These are phyloP conservation scores for Cladosporium sp. DNA, from an alignment of 2,329 filamentous ascomycete genomes.

Conservation along the genomic window DNA sequence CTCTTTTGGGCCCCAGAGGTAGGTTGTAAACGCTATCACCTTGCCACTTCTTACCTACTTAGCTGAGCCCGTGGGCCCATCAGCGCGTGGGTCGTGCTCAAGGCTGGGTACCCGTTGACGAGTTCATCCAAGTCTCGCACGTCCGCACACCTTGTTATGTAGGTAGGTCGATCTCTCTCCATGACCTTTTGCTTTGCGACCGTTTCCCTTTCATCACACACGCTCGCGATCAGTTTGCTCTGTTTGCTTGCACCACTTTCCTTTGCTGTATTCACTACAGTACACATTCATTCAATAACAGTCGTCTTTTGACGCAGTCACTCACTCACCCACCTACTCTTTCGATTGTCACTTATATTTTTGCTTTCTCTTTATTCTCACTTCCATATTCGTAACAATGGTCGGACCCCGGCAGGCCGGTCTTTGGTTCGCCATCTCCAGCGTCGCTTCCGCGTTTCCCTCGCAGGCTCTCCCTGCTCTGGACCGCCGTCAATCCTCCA, in stretches of 20 bases:
- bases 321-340: neutral
- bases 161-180: slow-evolving; percentile 10
- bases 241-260: slow-evolving; percentile 9
- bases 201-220: slow-evolving; percentile 7
- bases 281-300: slow-evolving; percentile 3
- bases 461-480: neutral
- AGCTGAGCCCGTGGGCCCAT: neutral
- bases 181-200: neutral
- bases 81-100: slow-evolving; percentile 4
- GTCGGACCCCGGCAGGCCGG: slow-evolving; percentile 10
- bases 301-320: neutral
- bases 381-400: neutral
- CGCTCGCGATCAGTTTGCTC: slow-evolving; percentile 11
- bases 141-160: slow-evolving; percentile 7
- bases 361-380: neutral
- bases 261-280: slow-evolving; percentile 2
- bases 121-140: slow-evolving; percentile 2
- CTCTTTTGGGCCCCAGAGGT: neutral
- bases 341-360: neutral
- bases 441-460: slow-evolving; percentile 6
- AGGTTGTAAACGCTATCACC: neutral
- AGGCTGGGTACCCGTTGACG: slow-evolving; percentile 10
- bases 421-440: slow-evolving; percentile 6
- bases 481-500: neutral
- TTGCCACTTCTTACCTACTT: neutral